Base-by-base conservation (phyloP, 148 eudicot species). In the Camellia japonica region DNA sequence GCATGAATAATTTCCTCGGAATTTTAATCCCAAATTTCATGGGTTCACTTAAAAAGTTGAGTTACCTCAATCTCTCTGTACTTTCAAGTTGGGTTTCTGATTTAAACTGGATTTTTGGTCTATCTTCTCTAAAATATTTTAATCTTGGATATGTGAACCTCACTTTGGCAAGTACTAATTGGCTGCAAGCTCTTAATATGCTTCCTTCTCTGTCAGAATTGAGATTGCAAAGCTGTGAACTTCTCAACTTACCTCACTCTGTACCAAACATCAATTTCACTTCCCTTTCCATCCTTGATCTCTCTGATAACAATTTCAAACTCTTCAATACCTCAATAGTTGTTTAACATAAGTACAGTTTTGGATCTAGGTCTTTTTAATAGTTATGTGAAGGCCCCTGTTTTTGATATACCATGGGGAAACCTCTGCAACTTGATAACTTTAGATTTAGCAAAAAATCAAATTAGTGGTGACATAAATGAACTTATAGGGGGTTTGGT, bases 91-190 rank as follows among this genome's bases (percentile, higher is more conserved):
- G 78, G 78, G 51, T 47, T 41, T 38, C 61, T 0, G 67, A 74
- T 59, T 74, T 74, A 14, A 74, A 58, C 7, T 74, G 78, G 78
- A 4, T 74, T 42, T 11, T 66, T 44, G 66, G 54, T 74, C 78
- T 74, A 2, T 8, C 66, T 58, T 59, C 78, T 58, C 54, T 74
- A 41, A 58, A 42, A 9, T 74, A 58, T 16, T 42, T 74, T 59
- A 15, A 55, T 47, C 10, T 74, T 18, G 46, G 8, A 43, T 4
- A 41, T 10, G 78, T 75, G 49, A 46, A 62, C 55, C 68, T 75
- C 12, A 75, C 18, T 23, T 43, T 14, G 6, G 49, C 30, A 14
- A 55, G 9, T 14, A 62, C 64, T 62, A 19, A 55, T n/a, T 75
- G 78, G 78, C 58, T 44, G 30, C 41, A 75, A 75, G 42, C 68